phyloP scores from a whole-genome alignment of 176 grass and related monocot species.

The Aechmea fasciata region DNA sequence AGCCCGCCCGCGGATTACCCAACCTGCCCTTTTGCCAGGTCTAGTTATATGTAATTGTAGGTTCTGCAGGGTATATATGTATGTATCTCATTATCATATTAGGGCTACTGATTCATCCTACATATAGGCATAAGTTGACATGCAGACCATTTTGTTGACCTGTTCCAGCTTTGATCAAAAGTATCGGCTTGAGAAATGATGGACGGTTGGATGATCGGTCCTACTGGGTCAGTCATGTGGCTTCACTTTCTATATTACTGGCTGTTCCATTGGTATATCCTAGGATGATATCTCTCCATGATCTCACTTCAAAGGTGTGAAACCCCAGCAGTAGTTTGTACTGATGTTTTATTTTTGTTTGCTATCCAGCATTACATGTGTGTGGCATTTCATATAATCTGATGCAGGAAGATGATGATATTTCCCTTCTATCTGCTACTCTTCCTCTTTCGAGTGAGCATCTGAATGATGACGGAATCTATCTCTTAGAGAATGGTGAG shows the following conservation, averaged over 20 bases:
- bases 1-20: too few species aligned
- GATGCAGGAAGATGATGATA: conserved; percentile 52
- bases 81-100: too few species aligned
- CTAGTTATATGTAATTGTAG: too few species aligned
- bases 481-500: conserved; percentile 88
- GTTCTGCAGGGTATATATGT: too few species aligned
- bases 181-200: conserved; percentile 72
- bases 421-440: conserved; percentile 35
- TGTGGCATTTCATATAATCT: background rate
- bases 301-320: conserved; percentile 54
- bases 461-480: conserved; percentile 58
- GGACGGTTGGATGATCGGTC: conserved; percentile 66
- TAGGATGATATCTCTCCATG: conserved; percentile 75
- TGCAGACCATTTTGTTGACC: background rate
- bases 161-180: conserved; percentile 61
- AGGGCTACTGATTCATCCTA: background rate
- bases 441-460: conserved; percentile 77
- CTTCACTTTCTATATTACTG: conserved; percentile 48
- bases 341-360: background rate
- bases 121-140: background rate
- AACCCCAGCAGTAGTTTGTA: background rate
- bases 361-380: background rate
- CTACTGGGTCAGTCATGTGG: conserved; percentile 54
- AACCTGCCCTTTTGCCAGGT: too few species aligned
- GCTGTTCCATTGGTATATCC: conserved; percentile 78